Conservation (phyloP, 352 stramenopile genomes). For the Porosira glacialis region DNA sequence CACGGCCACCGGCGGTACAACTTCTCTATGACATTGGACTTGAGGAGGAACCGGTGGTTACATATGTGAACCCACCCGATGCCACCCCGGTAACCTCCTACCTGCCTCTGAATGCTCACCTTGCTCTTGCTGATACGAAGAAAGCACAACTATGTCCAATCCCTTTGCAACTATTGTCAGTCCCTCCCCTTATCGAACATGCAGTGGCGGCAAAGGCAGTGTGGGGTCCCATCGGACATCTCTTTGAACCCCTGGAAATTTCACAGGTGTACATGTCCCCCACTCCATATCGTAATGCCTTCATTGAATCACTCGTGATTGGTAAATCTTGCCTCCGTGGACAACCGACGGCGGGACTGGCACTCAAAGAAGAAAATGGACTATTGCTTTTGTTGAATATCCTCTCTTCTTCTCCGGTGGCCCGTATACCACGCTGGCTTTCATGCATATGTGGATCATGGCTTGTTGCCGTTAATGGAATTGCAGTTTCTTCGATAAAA, state of each 20-base stretch:
- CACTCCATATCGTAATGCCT: constrained; percentile 14
- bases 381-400: constrained; percentile 1
- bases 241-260: constrained; percentile 4
- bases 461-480: constrained; percentile 1
- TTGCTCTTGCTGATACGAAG: background rate
- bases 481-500: background rate
- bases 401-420: background rate
- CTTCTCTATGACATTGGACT: constrained; percentile 13
- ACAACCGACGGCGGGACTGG: constrained; percentile 13
- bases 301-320: constrained; percentile 20
- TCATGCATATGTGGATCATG: constrained; percentile 2
- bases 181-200: background rate
- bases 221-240: constrained; percentile 2
- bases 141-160: background rate
- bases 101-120: background rate
- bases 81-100: background rate
- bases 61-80: background rate
- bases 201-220: background rate
- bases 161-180: background rate
- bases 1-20: constrained; percentile 6
- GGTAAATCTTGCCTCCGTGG: background rate
- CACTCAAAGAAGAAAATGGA: constrained; percentile 2
- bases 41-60: background rate
- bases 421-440: constrained; percentile 2
- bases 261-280: constrained; percentile 30